Percentiles rank a stretch among this genome's conserved stretches.
Conservation (phyloP, 768 basidiomycete species). For the Serpula lacrymans region DNA sequence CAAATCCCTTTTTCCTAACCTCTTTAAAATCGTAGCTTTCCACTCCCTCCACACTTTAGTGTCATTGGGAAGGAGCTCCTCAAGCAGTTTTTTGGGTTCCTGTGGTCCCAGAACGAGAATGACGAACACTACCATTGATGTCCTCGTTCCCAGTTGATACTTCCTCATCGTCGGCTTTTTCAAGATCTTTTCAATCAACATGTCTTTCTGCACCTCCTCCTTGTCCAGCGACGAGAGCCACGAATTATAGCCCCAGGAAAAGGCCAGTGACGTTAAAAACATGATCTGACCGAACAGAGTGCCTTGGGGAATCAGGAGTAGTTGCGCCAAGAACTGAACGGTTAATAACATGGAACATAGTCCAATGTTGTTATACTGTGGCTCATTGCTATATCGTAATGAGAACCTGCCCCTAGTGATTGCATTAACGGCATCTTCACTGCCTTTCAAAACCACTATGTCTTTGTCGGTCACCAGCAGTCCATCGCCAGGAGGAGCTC, state of each 20-base stretch:
- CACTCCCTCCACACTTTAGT: constrained; percentile 27
- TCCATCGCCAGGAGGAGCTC: constrained; percentile 28
- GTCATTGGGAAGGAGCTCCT: constrained; percentile 25
- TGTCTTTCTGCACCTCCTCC: constrained; percentile 22
- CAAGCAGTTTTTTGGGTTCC: constrained; percentile 16
- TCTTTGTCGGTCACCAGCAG: constrained; percentile 19
- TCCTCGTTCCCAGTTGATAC: constrained; percentile 22
- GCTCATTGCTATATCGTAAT: constrained; percentile 22
- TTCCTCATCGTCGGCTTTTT: constrained; percentile 18
- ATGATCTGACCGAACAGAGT: constrained; percentile 32
- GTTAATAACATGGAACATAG: constrained; percentile 29
- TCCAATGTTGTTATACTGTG: constrained; percentile 24
- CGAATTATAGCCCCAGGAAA: constrained; percentile 34
- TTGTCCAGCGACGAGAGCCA: constrained; percentile 37
- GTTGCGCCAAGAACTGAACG: constrained; percentile 31
- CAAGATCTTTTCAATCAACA: constrained; percentile 22
- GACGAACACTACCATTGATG: constrained; percentile 19
- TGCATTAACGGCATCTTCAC: constrained; percentile 27
- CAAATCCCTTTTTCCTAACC: constrained; percentile 14
- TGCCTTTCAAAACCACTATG: constrained; percentile 25
- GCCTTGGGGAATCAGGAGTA: constrained; percentile 32
- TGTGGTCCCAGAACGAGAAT: constrained; percentile 19
- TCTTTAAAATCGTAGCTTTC: constrained; percentile 16
- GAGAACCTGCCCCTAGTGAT: constrained; percentile 30
- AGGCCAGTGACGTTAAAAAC: constrained; percentile 29